These are phyloP conservation scores for Ceratobasidium theobromae DNA, from an alignment of 1,284 basidiomycete genomes.

Conservation along the genomic window DNA sequence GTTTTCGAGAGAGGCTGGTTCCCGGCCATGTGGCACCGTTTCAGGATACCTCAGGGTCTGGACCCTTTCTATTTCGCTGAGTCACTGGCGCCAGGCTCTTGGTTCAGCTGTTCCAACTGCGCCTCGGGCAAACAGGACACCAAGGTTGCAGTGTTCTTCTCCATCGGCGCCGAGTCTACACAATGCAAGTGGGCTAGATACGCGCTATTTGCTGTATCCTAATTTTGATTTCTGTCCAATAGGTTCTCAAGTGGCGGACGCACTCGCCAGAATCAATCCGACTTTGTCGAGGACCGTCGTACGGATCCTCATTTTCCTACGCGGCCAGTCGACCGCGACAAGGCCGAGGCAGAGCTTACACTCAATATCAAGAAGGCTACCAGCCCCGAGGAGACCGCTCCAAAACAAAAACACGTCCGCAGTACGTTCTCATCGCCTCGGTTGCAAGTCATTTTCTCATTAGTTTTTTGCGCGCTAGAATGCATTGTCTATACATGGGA, in stretches of 20 bases:
- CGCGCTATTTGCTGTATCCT: no score
- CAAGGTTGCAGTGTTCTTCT: no score
- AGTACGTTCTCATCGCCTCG: constrained; percentile 58
- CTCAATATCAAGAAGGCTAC: constrained; percentile 97
- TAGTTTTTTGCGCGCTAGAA: constrained; percentile 53
- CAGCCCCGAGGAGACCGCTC: constrained; percentile 86
- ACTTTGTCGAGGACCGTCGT: constrained; percentile 40
- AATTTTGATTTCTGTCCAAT: no score
- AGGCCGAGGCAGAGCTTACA: constrained; percentile 87
- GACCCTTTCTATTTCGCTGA: neutral
- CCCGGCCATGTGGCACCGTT: neutral
- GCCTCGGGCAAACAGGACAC: neutral
- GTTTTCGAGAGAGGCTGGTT: neutral
- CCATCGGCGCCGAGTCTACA: neutral
- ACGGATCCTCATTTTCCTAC: constrained; percentile 87
- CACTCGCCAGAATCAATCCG: constrained; percentile 33
- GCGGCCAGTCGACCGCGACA: constrained; percentile 94
- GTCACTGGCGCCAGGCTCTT: neutral
- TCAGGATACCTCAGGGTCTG: neutral
- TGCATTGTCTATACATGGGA: constrained; percentile 98
- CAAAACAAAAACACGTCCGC: constrained; percentile 96
- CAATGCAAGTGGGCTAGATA: neutral
- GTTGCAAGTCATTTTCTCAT: neutral
- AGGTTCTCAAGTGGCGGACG: constrained; percentile 33
- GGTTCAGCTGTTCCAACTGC: neutral